Conservation (phyloP, 495 filamentous ascomycete species). For the Hypoxylon subgilvum region DNA sequence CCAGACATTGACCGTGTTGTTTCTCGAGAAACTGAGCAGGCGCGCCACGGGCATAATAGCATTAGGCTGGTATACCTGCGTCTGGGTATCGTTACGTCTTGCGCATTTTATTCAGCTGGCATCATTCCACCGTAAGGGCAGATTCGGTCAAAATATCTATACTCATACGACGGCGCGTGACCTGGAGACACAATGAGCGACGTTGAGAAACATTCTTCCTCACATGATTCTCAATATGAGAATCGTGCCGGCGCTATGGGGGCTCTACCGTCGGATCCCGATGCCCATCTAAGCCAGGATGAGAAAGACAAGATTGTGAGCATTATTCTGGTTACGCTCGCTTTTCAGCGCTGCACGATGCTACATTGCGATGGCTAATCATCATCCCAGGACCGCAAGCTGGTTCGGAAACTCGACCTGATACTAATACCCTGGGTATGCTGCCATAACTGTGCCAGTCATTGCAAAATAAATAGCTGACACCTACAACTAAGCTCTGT, state of each 20-base stretch:
- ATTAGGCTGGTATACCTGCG: neutral
- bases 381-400: conserved; percentile 62
- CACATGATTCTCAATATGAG: conserved; percentile 39
- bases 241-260: conserved; percentile 35
- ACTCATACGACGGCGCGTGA: neutral
- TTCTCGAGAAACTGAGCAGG: neutral
- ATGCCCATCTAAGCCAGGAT: conserved; percentile 68
- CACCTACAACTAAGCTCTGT: conserved; percentile 60
- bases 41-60: neutral
- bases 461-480: conserved; percentile 3
- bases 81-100: neutral
- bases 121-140: neutral
- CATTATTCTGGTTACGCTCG: conserved; percentile 1
- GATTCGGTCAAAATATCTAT: neutral
- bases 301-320: conserved; percentile 72
- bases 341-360: neutral
- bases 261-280: conserved; percentile 60
- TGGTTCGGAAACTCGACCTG: conserved; percentile 75
- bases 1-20: conserved; percentile 1
- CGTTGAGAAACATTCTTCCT: conserved; percentile 40
- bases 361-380: conserved; percentile 12
- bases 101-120: neutral
- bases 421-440: conserved; percentile 73
- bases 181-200: conserved; percentile 36
- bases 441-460: neutral